A percentile compares a stretch with the other conserved stretches of the same genome.
Conservation (phyloP, 768 basidiomycete species). For the Plicaturopsis crispa region DNA sequence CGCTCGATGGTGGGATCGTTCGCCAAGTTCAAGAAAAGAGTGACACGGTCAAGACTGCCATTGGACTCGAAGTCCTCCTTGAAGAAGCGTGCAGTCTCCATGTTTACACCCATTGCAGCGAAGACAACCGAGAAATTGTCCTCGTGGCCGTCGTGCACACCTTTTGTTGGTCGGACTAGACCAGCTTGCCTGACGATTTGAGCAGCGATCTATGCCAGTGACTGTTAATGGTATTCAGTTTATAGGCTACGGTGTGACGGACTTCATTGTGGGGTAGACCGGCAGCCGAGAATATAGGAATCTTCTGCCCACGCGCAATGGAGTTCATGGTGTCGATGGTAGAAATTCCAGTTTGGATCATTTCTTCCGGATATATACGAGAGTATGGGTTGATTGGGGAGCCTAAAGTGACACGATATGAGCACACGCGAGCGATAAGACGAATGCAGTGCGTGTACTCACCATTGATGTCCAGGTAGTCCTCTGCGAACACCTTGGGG, state of each 20-base stretch:
- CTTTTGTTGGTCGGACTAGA: constrained; percentile 95
- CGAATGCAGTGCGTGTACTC: constrained; percentile 18
- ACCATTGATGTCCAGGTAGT: constrained; percentile 99
- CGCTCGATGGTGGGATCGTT: constrained; percentile 99
- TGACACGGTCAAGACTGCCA: constrained; percentile 94
- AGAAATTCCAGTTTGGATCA: constrained; percentile 99
- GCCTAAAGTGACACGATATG: constrained; percentile 39
- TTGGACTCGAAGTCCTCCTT: constrained; percentile 99
- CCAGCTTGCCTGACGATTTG: constrained; percentile 99
- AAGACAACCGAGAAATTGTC: constrained; percentile 99
- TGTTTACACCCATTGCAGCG: constrained; percentile 99
- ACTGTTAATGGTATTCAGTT: constrained; percentile 1
- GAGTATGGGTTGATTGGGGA: constrained; percentile 97
- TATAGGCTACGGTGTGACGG: constrained; percentile 18
- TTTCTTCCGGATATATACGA: constrained; percentile 99
- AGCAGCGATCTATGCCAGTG: constrained; percentile 75
- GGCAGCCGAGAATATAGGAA: constrained; percentile 98
- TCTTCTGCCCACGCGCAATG: constrained; percentile 99
- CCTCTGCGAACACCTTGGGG: constrained; percentile 98
- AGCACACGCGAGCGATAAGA: constrained; percentile 1
- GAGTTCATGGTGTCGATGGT: constrained; percentile 98
- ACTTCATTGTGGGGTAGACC: constrained; percentile 99
- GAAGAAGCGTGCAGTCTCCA: constrained; percentile 99
- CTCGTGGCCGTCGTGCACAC: constrained; percentile 97
- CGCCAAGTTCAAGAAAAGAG: constrained; percentile 96